phyloP scores from a whole-genome alignment of 2,329 filamentous ascomycete species.

The Cryphonectria japonica region DNA sequence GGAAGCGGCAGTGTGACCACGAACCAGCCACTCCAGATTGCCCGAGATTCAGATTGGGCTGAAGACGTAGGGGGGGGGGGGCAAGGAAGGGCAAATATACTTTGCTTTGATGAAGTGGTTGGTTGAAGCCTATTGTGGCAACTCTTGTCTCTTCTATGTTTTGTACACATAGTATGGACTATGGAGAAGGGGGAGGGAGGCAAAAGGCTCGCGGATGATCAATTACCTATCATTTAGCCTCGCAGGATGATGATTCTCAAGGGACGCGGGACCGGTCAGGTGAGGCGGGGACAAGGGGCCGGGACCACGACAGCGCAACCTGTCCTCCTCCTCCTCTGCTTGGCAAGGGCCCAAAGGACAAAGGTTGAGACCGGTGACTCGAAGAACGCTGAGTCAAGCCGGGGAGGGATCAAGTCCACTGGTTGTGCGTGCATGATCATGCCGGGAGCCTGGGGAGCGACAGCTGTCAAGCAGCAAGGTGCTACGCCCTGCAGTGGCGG shows the following conservation, averaged over 20 bases:
- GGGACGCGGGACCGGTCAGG: not conserved
- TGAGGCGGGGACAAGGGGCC: not conserved
- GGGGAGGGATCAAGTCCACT: not conserved
- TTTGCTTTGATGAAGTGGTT: not conserved
- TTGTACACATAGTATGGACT: not conserved
- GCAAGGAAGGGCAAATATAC: no score
- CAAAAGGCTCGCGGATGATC: not conserved
- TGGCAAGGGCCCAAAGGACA: not conserved
- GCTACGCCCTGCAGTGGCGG: not conserved
- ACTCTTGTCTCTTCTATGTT: no score
- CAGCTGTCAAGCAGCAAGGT: not conserved
- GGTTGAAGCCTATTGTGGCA: not conserved
- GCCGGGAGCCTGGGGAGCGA: not conserved
- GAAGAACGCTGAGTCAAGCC: not conserved
- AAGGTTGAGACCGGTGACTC: not conserved
- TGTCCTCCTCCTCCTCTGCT: not conserved
- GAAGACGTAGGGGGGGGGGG: not conserved
- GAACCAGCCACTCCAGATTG: not conserved
- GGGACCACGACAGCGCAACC: not conserved
- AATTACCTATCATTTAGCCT: not conserved
- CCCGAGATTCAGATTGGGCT: not conserved
- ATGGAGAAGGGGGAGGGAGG: no score
- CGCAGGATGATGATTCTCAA: not conserved
- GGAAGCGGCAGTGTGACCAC: slow-evolving; percentile 11
- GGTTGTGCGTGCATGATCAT: not conserved